Percentiles rank a stretch among this genome's conserved stretches.
phyloP scores from a whole-genome alignment of 2,329 filamentous ascomycete genomes.

The Elsinoe perseae region DNA sequence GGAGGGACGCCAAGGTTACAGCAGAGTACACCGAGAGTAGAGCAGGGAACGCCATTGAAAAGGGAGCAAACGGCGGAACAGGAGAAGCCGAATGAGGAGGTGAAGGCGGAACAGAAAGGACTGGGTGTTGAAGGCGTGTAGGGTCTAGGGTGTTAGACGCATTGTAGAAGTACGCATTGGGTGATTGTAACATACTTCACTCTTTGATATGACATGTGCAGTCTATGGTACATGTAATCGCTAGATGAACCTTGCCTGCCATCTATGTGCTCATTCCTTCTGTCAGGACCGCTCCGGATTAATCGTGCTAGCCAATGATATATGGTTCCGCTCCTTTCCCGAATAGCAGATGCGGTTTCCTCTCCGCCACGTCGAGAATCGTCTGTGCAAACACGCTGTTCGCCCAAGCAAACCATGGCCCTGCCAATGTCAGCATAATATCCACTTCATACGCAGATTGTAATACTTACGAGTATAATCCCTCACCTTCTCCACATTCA shows the following conservation, averaged over 20 bases:
- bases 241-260: neutral
- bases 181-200: neutral
- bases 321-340: slow-evolving; percentile 56
- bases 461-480: slow-evolving; percentile 64
- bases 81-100: slow-evolving; percentile 3
- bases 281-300: too few species aligned
- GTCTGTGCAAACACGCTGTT: slow-evolving; percentile 94
- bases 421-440: slow-evolving; percentile 28
- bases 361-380: slow-evolving; percentile 76
- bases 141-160: neutral
- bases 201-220: neutral
- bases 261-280: neutral
- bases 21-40: neutral
- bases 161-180: neutral
- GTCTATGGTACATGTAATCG: slow-evolving; percentile 1
- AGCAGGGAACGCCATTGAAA: slow-evolving; percentile 1
- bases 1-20: neutral
- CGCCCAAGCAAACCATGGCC: slow-evolving; percentile 95
- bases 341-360: slow-evolving; percentile 85
- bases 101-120: slow-evolving; percentile 12
- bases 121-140: slow-evolving; percentile 5
- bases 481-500: slow-evolving; percentile 64
- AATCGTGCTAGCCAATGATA: slow-evolving; percentile 25
- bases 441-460: slow-evolving; percentile 8
- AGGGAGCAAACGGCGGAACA: slow-evolving; percentile 3